Evolutionary conservation across 805 yeast genomes (phyloP).

Genomic region (Grigorovia jiainica): DNA sequence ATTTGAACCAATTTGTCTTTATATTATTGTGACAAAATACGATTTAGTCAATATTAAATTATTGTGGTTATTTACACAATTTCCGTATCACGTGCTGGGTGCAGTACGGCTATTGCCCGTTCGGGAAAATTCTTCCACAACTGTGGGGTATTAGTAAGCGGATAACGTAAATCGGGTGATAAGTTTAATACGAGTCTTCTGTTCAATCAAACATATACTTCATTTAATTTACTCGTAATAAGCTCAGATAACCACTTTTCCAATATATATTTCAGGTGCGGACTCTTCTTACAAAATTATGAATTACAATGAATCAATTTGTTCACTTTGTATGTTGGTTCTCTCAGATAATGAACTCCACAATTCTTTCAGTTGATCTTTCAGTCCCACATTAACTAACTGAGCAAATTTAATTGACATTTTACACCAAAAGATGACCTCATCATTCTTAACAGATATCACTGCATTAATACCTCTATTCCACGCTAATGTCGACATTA

Average conservation of each 20-base stretch:
- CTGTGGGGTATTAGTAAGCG: no score
- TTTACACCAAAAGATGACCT: conserved; percentile 24
- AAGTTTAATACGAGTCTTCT: no score
- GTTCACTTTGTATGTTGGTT: conserved; percentile 1
- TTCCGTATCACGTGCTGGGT: not conserved
- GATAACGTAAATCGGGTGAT: no score
- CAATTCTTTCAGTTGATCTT: conserved; percentile 16
- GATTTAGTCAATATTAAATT: not conserved
- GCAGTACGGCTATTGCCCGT: not conserved
- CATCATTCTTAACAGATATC: conserved; percentile 13
- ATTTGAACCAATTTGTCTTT: no score
- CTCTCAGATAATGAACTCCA: conserved; percentile 24
- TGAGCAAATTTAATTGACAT: conserved; percentile 21
- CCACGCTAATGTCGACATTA: conserved; percentile 32
- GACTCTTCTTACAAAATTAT: no score
- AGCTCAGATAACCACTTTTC: no score
- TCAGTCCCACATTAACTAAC: conserved; percentile 21
- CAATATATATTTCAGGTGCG: no score
- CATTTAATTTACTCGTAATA: no score
- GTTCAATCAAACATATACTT: no score
- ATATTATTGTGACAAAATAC: no score
- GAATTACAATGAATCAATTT: not conserved
- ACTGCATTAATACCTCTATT: conserved; percentile 29
- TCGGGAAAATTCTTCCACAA: no score
- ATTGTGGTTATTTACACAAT: not conserved